Conservation (phyloP, 108 stramenopile genomes). For the Skeletonema grethae region DNA sequence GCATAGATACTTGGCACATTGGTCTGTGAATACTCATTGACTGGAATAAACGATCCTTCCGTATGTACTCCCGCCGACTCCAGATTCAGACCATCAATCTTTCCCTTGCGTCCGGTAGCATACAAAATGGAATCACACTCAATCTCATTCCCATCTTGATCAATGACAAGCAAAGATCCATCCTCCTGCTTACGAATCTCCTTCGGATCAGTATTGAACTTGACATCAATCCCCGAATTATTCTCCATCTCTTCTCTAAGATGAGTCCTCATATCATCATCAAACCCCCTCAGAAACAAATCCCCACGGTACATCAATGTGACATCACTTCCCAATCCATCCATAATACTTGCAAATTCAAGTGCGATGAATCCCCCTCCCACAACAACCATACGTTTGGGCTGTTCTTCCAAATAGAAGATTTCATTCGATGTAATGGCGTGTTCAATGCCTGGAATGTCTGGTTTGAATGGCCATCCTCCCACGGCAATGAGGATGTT, state of each 20-base stretch:
- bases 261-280: constrained; percentile 66
- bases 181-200: constrained; percentile 63
- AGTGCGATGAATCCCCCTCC: constrained; percentile 94
- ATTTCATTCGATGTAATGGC: constrained; percentile 86
- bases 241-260: constrained; percentile 69
- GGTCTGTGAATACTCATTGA: constrained; percentile 71
- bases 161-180: constrained; percentile 56
- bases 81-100: constrained; percentile 66
- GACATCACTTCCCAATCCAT: constrained; percentile 84
- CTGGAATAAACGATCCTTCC: constrained; percentile 45
- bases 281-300: constrained; percentile 73
- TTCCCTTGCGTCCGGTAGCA: constrained; percentile 78
- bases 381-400: constrained; percentile 80
- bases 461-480: constrained; percentile 75
- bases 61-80: constrained; percentile 61
- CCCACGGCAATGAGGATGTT: constrained; percentile 86
- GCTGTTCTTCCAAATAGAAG: constrained; percentile 84
- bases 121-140: constrained; percentile 74
- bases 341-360: constrained; percentile 90
- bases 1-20: constrained; percentile 67
- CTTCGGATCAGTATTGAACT: constrained; percentile 68
- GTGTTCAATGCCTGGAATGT: constrained; percentile 82
- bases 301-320: constrained; percentile 81
- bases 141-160: constrained; percentile 53
- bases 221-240: constrained; percentile 58